Evolutionary conservation across 306 rosid genomes (phyloP).

Genomic region (Carpinus fangiana): DNA sequence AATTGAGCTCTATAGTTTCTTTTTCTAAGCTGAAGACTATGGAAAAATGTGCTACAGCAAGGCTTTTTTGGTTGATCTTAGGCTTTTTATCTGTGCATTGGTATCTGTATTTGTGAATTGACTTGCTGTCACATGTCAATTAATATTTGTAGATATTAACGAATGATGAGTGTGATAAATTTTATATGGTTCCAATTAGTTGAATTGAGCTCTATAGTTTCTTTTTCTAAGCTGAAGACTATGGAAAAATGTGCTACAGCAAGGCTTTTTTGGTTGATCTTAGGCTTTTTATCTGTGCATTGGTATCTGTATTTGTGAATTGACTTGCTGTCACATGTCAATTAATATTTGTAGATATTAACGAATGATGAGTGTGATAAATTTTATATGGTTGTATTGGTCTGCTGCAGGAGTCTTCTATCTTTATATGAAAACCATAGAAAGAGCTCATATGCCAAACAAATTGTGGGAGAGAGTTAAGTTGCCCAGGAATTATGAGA

Average conservation of each 20-base stretch:
- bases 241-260: too few relatives aligned
- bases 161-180: too few relatives aligned
- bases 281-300: background rate
- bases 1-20: too few relatives aligned
- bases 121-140: too few relatives aligned
- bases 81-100: too few relatives aligned
- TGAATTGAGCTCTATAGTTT: too few relatives aligned
- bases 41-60: too few relatives aligned
- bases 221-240: too few relatives aligned
- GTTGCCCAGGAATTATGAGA: conserved; percentile 84
- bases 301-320: background rate
- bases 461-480: conserved; percentile 93
- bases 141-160: too few relatives aligned
- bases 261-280: background rate
- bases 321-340: background rate
- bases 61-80: background rate
- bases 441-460: conserved; percentile 93
- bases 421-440: conserved; percentile 92
- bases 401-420: conserved; percentile 77
- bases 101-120: too few relatives aligned
- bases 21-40: too few relatives aligned
- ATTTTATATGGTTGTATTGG: conserved; percentile 6
- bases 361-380: background rate
- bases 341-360: background rate
- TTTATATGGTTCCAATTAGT: too few relatives aligned